Evolutionary conservation across 495 filamentous ascomycete species (phyloP).

Genomic region (Talaromyces borbonicus): DNA sequence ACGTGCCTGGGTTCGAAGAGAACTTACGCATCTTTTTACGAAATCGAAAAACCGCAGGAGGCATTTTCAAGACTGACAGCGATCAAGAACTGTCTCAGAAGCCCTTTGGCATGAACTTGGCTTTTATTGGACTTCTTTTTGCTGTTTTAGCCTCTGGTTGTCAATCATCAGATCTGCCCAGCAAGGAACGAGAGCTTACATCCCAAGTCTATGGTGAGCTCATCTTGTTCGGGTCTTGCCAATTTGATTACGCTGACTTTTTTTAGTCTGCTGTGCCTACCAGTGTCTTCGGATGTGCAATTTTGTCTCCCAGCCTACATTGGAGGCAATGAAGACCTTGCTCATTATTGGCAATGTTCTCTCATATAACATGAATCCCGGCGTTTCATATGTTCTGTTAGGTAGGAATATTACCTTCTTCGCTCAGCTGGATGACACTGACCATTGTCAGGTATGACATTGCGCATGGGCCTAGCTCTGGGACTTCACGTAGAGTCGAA

Average conservation of each 20-base stretch:
- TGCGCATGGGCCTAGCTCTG: conserved; percentile 48
- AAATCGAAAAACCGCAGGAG: conserved; percentile 45
- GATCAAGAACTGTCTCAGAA: conserved; percentile 23
- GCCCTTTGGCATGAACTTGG: conserved; percentile 34
- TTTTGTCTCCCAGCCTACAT: conserved; percentile 46
- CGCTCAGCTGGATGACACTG: background rate
- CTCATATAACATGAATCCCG: conserved; percentile 56
- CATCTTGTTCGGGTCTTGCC: background rate
- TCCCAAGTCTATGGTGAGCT: conserved; percentile 49
- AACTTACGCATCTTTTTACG: conserved; percentile 58
- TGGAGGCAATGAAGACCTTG: conserved; percentile 49
- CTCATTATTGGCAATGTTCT: conserved; percentile 51
- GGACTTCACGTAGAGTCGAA: conserved; percentile 46
- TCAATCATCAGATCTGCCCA: conserved; percentile 61
- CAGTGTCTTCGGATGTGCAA: conserved; percentile 54
- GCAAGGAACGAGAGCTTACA: conserved; percentile 45
- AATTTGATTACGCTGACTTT: background rate
- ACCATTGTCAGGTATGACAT: conserved; percentile 38
- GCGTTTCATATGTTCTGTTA: conserved; percentile 49
- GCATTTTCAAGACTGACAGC: conserved; percentile 27
- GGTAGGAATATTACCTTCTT: conserved; percentile 20
- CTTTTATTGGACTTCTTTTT: conserved; percentile 47
- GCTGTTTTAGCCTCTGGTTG: conserved; percentile 71
- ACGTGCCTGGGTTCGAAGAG: conserved; percentile 55
- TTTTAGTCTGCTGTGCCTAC: conserved; percentile 50